Conservation (phyloP, 352 stramenopile species). For the Pythium brassicae region DNA sequence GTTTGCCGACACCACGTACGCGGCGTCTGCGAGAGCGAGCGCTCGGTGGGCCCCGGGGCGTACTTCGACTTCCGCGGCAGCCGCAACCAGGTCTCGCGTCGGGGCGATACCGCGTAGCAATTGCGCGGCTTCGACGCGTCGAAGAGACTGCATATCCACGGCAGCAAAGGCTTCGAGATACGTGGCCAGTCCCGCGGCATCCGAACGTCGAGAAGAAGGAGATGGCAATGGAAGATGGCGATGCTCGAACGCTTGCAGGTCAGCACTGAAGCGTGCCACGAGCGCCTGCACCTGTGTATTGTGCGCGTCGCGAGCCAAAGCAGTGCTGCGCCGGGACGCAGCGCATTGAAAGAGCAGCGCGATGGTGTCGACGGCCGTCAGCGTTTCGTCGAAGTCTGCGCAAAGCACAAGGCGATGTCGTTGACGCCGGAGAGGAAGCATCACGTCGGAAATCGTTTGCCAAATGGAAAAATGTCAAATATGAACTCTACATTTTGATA, state of each 20-base stretch:
- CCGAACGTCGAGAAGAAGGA: conserved; percentile 13
- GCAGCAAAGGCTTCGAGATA: conserved; percentile 44
- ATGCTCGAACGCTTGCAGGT: conserved; percentile 15
- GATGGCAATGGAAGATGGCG: not conserved
- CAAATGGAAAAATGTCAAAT: too few species aligned
- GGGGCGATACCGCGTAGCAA: conserved; percentile 33
- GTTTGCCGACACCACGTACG: conserved; percentile 58
- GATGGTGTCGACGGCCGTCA: conserved; percentile 56
- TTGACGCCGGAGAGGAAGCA: too few species aligned
- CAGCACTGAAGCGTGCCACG: conserved; percentile 29
- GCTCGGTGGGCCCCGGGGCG: conserved; percentile 26
- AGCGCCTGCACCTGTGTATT: conserved; percentile 20
- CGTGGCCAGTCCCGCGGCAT: conserved; percentile 22
- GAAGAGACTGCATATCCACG: conserved; percentile 42
- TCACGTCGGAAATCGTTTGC: too few species aligned
- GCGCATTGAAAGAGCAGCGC: conserved; percentile 45
- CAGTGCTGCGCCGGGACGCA: not conserved
- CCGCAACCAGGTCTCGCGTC: conserved; percentile 6
- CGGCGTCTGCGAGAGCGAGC: conserved; percentile 16
- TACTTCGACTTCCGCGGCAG: conserved; percentile 18
- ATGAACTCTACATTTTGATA: too few species aligned
- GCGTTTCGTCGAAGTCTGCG: conserved; percentile 72
- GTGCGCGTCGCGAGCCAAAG: conserved; percentile 9
- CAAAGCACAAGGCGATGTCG: conserved; percentile 36
- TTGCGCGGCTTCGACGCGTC: conserved; percentile 30